A percentile compares a stretch with the other conserved stretches of the same genome.
Evolutionary conservation across 139 green algal species (phyloP).

Genomic region (Nannochloris sp.): DNA sequence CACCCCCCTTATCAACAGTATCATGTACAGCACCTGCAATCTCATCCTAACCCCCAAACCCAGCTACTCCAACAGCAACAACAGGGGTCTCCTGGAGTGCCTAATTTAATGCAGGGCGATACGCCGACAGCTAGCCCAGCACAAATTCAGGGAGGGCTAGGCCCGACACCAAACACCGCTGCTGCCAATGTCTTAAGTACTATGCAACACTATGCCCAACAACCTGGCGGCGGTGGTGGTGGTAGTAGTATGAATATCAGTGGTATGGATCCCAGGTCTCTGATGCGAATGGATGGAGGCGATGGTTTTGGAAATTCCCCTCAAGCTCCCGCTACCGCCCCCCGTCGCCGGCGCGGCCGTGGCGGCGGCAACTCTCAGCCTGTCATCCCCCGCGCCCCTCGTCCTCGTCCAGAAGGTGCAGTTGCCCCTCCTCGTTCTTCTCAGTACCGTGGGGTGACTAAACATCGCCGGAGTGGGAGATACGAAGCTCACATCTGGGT

Average conservation of each 20-base stretch:
- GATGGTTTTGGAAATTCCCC: too few species aligned
- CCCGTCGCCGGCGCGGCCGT: not conserved
- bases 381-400: not conserved
- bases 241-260: not conserved
- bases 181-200: not conserved
- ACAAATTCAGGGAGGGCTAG: too few species aligned
- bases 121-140: too few species aligned
- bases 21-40: too few species aligned
- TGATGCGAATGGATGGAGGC: too few species aligned
- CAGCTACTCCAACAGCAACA: too few species aligned
- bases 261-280: too few species aligned
- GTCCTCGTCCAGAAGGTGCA: not conserved
- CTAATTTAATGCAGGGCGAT: too few species aligned
- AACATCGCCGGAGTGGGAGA: conserved; percentile 58
- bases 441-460: conserved; percentile 66
- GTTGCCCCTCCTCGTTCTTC: conserved; percentile 28
- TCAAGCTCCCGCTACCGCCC: not conserved
- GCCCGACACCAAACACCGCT: not conserved
- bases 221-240: not conserved
- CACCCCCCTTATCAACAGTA: too few species aligned
- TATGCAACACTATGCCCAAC: not conserved
- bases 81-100: too few species aligned
- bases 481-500: conserved; percentile 78
- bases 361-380: not conserved
- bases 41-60: too few species aligned